These are phyloP conservation scores for Solanum paucissectum DNA, from an alignment of 257 asterid species.

Conservation along the genomic window DNA sequence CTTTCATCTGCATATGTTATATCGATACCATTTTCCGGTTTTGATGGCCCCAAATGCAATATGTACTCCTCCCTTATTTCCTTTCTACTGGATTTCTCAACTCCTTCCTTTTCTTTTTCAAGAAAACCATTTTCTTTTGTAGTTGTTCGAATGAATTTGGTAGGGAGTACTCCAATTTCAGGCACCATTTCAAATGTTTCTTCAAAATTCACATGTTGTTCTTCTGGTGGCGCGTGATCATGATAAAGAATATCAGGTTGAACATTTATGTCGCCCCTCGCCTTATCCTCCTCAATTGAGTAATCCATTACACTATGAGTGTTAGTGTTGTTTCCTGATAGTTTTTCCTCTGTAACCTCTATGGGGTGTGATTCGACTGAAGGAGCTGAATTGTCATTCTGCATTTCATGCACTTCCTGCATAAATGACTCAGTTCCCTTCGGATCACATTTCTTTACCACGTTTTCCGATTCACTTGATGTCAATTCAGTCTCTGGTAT, in stretches of 20 bases:
- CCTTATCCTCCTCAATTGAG: not conserved
- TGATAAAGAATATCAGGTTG: not conserved
- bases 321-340: not conserved
- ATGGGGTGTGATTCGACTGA: not conserved
- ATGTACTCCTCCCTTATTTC: not conserved
- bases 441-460: not conserved
- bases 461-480: conserved; percentile 2
- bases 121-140: not conserved
- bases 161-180: not conserved
- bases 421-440: not conserved
- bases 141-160: not conserved
- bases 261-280: not conserved
- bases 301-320: not conserved
- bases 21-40: not conserved
- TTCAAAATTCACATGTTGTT: not conserved
- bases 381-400: not conserved
- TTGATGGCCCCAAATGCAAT: not conserved
- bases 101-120: conserved; percentile 2
- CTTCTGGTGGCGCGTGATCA: not conserved
- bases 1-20: not conserved
- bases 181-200: conserved; percentile 2
- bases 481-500: conserved; percentile 5
- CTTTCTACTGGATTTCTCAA: not conserved
- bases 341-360: conserved; percentile 1
- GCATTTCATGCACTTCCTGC: conserved; percentile 1